Percentiles rank a stretch among this genome's conserved stretches.
These are phyloP conservation scores for Xylariales sp. DNA, from an alignment of 2,329 filamentous ascomycete species.

Conservation along the genomic window DNA sequence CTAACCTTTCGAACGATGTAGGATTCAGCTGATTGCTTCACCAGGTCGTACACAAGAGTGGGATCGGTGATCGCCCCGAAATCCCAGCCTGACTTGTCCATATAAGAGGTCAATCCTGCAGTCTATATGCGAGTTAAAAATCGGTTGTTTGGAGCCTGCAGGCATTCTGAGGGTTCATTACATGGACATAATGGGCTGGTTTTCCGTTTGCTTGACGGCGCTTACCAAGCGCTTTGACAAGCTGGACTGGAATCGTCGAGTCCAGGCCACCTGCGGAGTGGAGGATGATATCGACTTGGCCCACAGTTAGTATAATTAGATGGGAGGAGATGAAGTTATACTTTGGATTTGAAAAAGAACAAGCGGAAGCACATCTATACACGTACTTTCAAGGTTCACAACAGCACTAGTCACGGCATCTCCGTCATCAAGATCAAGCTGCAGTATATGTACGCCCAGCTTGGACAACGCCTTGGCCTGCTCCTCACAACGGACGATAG, in stretches of 20 bases:
- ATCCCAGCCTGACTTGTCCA: constrained; percentile 28
- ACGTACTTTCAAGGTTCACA: constrained; percentile 4
- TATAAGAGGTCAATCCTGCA: too few relatives aligned
- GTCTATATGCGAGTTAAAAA: too few relatives aligned
- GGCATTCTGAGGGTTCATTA: too few relatives aligned
- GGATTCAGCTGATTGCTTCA: constrained; percentile 20
- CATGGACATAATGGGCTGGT: constrained; percentile 28
- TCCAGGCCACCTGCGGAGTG: constrained; percentile 28
- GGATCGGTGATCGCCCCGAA: constrained; percentile 24
- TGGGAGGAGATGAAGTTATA: too few relatives aligned
- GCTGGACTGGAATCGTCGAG: constrained; percentile 15
- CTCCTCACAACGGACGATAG: constrained; percentile 27
- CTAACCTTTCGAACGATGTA: constrained; percentile 25
- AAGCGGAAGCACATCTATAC: too few relatives aligned
- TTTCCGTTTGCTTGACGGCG: constrained; percentile 18
- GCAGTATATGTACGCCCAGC: constrained; percentile 23
- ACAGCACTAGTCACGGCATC: neutral
- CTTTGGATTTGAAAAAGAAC: too few relatives aligned
- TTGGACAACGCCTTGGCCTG: constrained; percentile 25
- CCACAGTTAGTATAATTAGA: too few relatives aligned
- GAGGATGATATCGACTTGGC: constrained; percentile 22
- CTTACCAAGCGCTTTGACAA: constrained; percentile 29
- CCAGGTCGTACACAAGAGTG: constrained; percentile 21
- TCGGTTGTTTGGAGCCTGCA: too few relatives aligned
- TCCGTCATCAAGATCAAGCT: constrained; percentile 26